phyloP scores from a whole-genome alignment of 176 grass and related monocot species.

The Echinochloa phyllopogon region DNA sequence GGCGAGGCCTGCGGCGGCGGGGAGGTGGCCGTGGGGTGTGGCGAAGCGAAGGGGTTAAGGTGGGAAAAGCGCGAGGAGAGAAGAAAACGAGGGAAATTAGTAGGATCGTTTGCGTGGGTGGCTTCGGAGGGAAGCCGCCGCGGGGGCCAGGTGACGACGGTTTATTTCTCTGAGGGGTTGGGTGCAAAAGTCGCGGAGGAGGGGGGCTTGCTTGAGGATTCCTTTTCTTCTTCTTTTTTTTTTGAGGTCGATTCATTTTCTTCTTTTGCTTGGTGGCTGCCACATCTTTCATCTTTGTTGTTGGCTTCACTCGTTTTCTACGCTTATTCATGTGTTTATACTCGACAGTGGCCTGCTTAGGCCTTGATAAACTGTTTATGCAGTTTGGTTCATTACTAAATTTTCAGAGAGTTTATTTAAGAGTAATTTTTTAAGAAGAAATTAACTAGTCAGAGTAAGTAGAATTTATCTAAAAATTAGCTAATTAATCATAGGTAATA shows the following conservation, averaged over 20 bases:
- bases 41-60: constrained; percentile 29
- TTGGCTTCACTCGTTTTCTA: neutral
- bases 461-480: too few relatives aligned
- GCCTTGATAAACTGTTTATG: too few relatives aligned
- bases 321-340: neutral
- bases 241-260: too few relatives aligned
- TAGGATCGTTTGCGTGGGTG: constrained; percentile 29
- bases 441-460: too few relatives aligned
- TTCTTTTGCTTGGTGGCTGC: neutral
- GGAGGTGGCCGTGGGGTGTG: constrained; percentile 29
- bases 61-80: constrained; percentile 49
- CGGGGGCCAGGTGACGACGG: neutral
- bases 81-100: constrained; percentile 56
- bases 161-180: constrained; percentile 2
- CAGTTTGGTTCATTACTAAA: neutral
- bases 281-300: too few relatives aligned
- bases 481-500: too few relatives aligned
- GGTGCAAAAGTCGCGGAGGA: neutral
- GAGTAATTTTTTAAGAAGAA: too few relatives aligned
- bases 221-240: too few relatives aligned
- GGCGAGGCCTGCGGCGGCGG: constrained; percentile 7
- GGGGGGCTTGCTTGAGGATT: too few relatives aligned
- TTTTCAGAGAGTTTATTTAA: too few relatives aligned
- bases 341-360: too few relatives aligned
- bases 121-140: constrained; percentile 46